A percentile compares a stretch with the other conserved stretches of the same genome.
Evolutionary conservation across 2,329 filamentous ascomycete species (phyloP).

Genomic region (Trichoderma aggressivum): DNA sequence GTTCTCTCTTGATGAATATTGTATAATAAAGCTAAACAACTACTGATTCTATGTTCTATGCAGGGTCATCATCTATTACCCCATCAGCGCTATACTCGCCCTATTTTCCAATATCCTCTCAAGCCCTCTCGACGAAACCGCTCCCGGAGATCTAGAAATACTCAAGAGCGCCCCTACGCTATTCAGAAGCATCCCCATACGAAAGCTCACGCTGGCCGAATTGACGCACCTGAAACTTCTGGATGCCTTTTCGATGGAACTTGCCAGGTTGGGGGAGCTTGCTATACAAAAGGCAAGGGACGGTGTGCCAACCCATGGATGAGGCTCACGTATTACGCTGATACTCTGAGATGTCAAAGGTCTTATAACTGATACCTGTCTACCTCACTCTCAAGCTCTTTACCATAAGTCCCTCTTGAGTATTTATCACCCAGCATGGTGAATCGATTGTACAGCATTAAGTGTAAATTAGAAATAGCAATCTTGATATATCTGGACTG

Average conservation of each 20-base stretch:
- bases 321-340: neutral
- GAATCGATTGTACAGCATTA: neutral
- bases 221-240: neutral
- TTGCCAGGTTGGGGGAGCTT: neutral
- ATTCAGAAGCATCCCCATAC: neutral
- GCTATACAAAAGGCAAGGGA: neutral
- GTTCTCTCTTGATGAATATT: neutral
- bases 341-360: neutral
- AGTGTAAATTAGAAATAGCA: neutral
- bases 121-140: neutral
- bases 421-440: neutral
- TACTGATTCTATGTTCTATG: neutral
- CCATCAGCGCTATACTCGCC: neutral
- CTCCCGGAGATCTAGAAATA: neutral
- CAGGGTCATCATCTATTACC: neutral
- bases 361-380: neutral
- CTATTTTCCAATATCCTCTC: neutral
- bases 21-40: neutral
- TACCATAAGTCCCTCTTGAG: neutral
- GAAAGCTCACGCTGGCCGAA: neutral
- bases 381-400: neutral
- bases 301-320: neutral
- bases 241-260: neutral
- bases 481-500: neutral
- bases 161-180: neutral